Evolutionary conservation across 805 yeast species (phyloP), one percentile per base, ranked within the genome.

Genomic region (Starmerella stigmatis): DNA sequence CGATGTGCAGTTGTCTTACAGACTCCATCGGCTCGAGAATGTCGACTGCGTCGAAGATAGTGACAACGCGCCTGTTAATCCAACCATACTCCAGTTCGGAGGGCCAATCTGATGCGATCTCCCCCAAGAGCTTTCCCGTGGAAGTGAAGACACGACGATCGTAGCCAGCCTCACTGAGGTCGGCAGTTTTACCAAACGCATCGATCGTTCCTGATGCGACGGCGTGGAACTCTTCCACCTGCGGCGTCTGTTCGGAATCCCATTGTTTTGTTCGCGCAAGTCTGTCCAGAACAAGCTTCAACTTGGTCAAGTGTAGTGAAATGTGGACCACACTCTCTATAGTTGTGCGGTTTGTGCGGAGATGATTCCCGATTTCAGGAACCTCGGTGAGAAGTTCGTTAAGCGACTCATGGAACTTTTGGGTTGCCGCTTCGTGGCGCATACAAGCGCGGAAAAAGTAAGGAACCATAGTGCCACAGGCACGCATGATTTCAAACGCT

Each of bases 341-440:
- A 20, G 72, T 70, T 12, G 26, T 12, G 17, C 17, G 34, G 11
- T 39, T 20, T 8, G 32, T 13, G 4, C 12, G 26, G 15, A 51
- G 9, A 22, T 23, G 41, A 53, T 76, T 68, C 27, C 65, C 60
- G 38, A 73, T 60, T 22, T 64, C 65, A 3, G 59, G 56, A 6
- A 70, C 56, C 10, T 48, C 56, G 2, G 38, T 41, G 6, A 47
- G 36, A 46, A 78, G 72, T 3, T 60, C 62, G 21, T 65, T 67
- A 19, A 76, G 64, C 29, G 67, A 70, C 15, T 64, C 53, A 15
- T 71, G 64, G 54, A 85, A 85, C 43, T 72, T 70, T 52, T 77
- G 78, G 10, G 92, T 74, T 16, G 94, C 95, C 8, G 96, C 95
- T 62, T 88, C 94, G 62, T 89, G 96, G 46, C 96, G 71, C 70